Base-by-base conservation (phyloP, 129 eudicot genomes). In the Flaveria ramosissima region DNA sequence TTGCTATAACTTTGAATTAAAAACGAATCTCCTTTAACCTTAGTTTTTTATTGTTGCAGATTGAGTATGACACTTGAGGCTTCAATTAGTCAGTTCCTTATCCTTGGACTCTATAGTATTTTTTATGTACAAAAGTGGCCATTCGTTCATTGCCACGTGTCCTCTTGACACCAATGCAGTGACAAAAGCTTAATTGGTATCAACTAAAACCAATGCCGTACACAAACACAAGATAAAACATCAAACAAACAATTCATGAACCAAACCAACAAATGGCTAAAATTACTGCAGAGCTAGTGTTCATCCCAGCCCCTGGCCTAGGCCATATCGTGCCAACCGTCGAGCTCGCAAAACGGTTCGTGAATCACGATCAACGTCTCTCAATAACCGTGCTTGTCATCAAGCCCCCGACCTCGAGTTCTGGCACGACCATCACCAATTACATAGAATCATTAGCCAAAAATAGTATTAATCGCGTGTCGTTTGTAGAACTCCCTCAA, bases 311-410 rank as follows among this genome's bases (percentile, higher is more conserved):
- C 10, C 81, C 81, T 4, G 81, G 72, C 0, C 1, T 46, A 8
- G 85, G 85, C 8, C 85, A 81, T 46, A 43, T 81, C 48, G 17
- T 69, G 19, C 48, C 85, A 3, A 55, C 68, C 9, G 21, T 76
- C 13, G 77, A 81, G 76, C 20, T 75, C 11, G 85, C 81, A 4
- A 81, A 81, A 70, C 24, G 14, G 9, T 45, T 81, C 8, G 24
- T 48, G 73, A 47, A 59, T 10, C 71, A 72, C 20, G 72, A 81
- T 39, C 23, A 52, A 42, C 47, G 74, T 1, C 46, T 80, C 13
- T 80, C 76, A 3, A 36, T 68, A 16, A 67, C 74, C 1, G 57
- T 80, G 60, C 75, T 80, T 32, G 55, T 80, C 17, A 69, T 78
- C 32, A 39, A 52, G 32, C 48, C 59, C 1, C 66, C 73, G 16